A percentile compares a stretch with the other conserved stretches of the same genome.
These are phyloP conservation scores for Leccinum griseonigrum DNA, from an alignment of 1,284 basidiomycete genomes.

Conservation along the genomic window DNA sequence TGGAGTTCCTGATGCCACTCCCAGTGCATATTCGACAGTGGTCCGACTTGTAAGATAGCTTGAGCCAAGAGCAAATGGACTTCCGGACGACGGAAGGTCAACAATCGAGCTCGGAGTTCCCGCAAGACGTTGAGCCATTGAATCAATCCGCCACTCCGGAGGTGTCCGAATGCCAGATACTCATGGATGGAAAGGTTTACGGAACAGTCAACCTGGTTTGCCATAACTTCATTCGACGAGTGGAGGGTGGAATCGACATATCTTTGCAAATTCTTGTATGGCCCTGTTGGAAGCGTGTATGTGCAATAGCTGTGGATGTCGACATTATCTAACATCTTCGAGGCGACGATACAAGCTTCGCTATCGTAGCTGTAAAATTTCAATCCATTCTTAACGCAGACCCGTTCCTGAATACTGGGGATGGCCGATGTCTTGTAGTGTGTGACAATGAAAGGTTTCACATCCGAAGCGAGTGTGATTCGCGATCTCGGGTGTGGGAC, in stretches of 20 bases:
- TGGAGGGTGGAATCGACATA: slow-evolving; percentile 38
- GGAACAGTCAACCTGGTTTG: slow-evolving; percentile 40
- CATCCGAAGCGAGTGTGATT: slow-evolving; percentile 39
- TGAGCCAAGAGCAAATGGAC: slow-evolving; percentile 42
- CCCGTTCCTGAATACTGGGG: slow-evolving; percentile 19
- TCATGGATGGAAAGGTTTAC: slow-evolving; percentile 41
- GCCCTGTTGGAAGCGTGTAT: slow-evolving; percentile 27
- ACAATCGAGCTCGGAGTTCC: slow-evolving; percentile 35
- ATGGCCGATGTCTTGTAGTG: slow-evolving; percentile 36
- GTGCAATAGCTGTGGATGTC: slow-evolving; percentile 29
- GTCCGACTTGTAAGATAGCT: slow-evolving; percentile 43
- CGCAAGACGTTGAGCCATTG: slow-evolving; percentile 51
- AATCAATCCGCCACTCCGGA: slow-evolving; percentile 42
- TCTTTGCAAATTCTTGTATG: slow-evolving; percentile 39
- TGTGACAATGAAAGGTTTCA: slow-evolving; percentile 38
- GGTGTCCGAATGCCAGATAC: slow-evolving; percentile 39
- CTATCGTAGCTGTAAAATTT: slow-evolving; percentile 22
- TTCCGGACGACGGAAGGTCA: slow-evolving; percentile 38
- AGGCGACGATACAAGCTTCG: slow-evolving; percentile 11
- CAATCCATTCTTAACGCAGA: slow-evolving; percentile 39
- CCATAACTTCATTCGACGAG: slow-evolving; percentile 42
- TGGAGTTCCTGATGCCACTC: slow-evolving; percentile 36
- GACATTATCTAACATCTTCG: slow-evolving; percentile 7
- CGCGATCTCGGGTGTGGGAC: slow-evolving; percentile 19
- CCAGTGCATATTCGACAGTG: slow-evolving; percentile 15